These are phyloP conservation scores for Crithidia brevicula DNA, from an alignment of 208 protist genomes.

Conservation along the genomic window DNA sequence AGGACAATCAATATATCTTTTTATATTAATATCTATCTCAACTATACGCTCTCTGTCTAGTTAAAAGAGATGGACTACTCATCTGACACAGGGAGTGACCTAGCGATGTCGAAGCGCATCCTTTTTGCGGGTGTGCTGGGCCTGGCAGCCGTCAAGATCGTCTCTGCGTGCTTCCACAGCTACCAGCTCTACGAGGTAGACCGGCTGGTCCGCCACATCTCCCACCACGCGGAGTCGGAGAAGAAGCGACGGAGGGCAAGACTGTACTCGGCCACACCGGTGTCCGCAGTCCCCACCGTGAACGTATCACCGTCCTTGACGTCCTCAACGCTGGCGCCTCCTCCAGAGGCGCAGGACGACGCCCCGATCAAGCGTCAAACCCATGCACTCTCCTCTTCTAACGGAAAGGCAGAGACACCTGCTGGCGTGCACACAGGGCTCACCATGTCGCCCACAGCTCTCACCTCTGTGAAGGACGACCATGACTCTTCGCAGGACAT, in stretches of 20 bases:
- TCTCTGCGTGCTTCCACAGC: conserved; percentile 21
- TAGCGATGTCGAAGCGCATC: conserved; percentile 6
- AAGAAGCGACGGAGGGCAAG: not conserved
- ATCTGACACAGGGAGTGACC: not conserved
- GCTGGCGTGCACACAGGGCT: too few species aligned
- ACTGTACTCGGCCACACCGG: not conserved
- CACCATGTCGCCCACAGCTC: too few species aligned
- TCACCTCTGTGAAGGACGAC: not conserved
- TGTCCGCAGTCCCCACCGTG: too few species aligned
- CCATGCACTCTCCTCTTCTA: too few species aligned
- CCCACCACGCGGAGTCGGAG: conserved; percentile 4
- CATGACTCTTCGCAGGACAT: not conserved
- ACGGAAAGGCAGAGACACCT: too few species aligned
- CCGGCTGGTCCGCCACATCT: conserved; percentile 17
- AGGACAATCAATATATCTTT: too few species aligned
- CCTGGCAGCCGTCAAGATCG: conserved; percentile 16
- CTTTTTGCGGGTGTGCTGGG: conserved; percentile 10
- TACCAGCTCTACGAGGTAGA: conserved; percentile 31
- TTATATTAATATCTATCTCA: too few species aligned
- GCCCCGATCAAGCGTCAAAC: too few species aligned
- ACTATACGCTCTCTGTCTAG: not conserved
- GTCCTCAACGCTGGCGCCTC: too few species aligned
- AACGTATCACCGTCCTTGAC: not conserved
- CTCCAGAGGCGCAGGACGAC: too few species aligned
- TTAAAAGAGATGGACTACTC: conserved; percentile 11